These are phyloP conservation scores for Dictyostelium brefeldianum DNA, from an alignment of 78 protist species.

Conservation along the genomic window DNA sequence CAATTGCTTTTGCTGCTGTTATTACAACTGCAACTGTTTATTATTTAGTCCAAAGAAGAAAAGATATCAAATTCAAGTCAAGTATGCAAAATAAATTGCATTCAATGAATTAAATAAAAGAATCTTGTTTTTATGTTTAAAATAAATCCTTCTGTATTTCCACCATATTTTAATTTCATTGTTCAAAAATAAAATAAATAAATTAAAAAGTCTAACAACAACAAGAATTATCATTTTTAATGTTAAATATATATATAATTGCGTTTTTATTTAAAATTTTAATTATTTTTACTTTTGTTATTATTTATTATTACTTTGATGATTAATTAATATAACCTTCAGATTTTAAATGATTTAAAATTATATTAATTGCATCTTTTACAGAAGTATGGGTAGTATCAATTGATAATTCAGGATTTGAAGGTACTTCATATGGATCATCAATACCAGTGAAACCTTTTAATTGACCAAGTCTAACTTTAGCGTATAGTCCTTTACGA, in stretches of 20 bases:
- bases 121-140: too few relatives aligned
- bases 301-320: not conserved
- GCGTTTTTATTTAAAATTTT: not conserved
- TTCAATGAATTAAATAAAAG: too few relatives aligned
- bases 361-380: conserved; percentile 31
- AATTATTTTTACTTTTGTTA: not conserved
- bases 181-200: conserved; percentile 74
- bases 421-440: conserved; percentile 85
- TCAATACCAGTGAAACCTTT: conserved; percentile 87
- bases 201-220: conserved; percentile 71
- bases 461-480: conserved; percentile 77
- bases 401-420: conserved; percentile 71
- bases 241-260: not conserved
- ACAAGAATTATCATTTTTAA: not conserved
- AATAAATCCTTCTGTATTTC: too few relatives aligned
- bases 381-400: conserved; percentile 69
- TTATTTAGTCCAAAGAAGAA: too few relatives aligned
- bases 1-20: too few relatives aligned
- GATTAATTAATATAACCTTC: conserved; percentile 61
- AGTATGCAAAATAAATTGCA: too few relatives aligned
- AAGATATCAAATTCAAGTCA: too few relatives aligned
- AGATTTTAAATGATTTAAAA: conserved; percentile 51
- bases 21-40: too few relatives aligned
- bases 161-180: conserved; percentile 74
- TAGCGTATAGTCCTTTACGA: conserved; percentile 85